These are phyloP conservation scores for Periconia macrospinosa DNA, from an alignment of 2,329 filamentous ascomycete genomes.

Conservation along the genomic window DNA sequence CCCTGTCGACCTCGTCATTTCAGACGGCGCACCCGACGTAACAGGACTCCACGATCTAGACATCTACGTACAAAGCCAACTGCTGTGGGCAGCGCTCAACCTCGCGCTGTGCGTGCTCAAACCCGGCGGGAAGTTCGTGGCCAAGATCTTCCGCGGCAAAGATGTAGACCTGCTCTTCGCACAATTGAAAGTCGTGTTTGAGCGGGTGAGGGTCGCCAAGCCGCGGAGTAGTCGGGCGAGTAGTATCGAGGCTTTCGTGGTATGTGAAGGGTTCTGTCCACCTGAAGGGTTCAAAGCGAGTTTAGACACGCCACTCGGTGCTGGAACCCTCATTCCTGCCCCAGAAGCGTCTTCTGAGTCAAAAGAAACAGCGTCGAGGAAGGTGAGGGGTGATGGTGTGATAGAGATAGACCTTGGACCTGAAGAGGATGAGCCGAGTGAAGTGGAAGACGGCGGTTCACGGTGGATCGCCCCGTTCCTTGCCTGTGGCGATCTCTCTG, in stretches of 20 bases:
- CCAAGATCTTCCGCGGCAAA: conserved; percentile 93
- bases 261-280: conserved; percentile 86
- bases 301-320: conserved; percentile 73
- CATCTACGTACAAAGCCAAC: conserved; percentile 95
- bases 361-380: conserved; percentile 21
- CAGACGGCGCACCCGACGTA: conserved; percentile 93
- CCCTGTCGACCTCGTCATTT: conserved; percentile 90
- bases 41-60: conserved; percentile 96
- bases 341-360: conserved; percentile 18
- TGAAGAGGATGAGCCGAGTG: conserved; percentile 40
- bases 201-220: conserved; percentile 86
- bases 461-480: conserved; percentile 94
- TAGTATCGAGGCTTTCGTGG: conserved; percentile 94
- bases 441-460: conserved; percentile 47
- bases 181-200: conserved; percentile 90
- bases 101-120: conserved; percentile 89
- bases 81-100: conserved; percentile 92
- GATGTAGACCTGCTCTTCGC: conserved; percentile 96
- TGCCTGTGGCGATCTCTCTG: conserved; percentile 93
- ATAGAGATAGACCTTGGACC: conserved; percentile 52
- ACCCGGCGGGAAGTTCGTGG: conserved; percentile 93
- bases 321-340: conserved; percentile 58
- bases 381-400: conserved; percentile 49
- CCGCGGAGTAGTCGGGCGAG: conserved; percentile 92
- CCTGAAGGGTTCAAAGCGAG: conserved; percentile 75